Conservation (phyloP, 495 filamentous ascomycete species). For the Cercophora sp. region DNA sequence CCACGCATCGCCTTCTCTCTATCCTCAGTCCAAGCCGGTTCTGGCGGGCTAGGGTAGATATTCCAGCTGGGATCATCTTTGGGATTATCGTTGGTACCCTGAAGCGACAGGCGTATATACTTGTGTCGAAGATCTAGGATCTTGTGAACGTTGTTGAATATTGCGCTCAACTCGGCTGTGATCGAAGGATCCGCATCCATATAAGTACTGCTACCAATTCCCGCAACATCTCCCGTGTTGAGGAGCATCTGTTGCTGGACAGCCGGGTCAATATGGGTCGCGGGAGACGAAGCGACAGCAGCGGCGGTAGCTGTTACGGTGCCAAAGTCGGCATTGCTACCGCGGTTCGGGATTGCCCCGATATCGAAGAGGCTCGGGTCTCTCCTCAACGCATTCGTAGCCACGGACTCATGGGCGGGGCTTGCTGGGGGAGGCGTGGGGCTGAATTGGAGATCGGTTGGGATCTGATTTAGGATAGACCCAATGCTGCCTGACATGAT, state of each 20-base stretch:
- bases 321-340: constrained; percentile 14
- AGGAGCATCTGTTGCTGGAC: constrained; percentile 27
- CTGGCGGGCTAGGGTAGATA: constrained; percentile 86
- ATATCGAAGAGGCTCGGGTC: constrained; percentile 16
- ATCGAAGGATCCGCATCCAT: constrained; percentile 63
- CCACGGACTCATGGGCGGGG: constrained; percentile 15
- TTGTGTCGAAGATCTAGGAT: constrained; percentile 81
- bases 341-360: constrained; percentile 13
- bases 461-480: constrained; percentile 25
- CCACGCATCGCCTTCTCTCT: constrained; percentile 45
- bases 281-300: constrained; percentile 29
- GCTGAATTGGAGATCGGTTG: constrained; percentile 17
- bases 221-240: constrained; percentile 23
- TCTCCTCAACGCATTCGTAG: constrained; percentile 6
- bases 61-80: constrained; percentile 79
- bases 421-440: constrained; percentile 8
- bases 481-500: constrained; percentile 36
- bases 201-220: constrained; percentile 39
- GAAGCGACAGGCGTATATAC: constrained; percentile 83
- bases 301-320: constrained; percentile 12
- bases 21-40: constrained; percentile 81
- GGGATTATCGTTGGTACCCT: constrained; percentile 75
- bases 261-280: constrained; percentile 24
- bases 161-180: constrained; percentile 72
- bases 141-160: constrained; percentile 82